Conservation (phyloP, 257 asterid species). For the Gardenia jasminoides region DNA sequence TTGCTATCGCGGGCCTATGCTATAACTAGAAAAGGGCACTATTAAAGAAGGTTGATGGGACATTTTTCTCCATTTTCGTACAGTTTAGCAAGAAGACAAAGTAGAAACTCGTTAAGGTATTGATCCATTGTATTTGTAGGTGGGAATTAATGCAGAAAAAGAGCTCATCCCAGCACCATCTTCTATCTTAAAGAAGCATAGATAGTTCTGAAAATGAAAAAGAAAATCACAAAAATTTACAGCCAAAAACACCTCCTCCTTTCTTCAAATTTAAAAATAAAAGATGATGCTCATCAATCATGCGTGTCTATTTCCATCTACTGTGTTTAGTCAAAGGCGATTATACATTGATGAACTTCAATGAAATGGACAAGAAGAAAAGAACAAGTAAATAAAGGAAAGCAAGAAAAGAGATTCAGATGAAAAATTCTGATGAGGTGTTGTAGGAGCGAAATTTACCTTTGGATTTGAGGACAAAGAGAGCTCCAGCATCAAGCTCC, state of each 20-base stretch:
- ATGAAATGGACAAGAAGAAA: not conserved
- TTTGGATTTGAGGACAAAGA: conserved; percentile 83
- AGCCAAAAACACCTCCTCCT: not conserved
- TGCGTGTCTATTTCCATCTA: not conserved
- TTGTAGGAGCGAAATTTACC: conserved; percentile 25
- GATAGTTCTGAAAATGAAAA: not conserved
- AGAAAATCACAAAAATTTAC: no score
- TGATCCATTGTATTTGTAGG: not conserved
- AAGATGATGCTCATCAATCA: not conserved
- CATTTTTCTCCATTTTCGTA: not conserved
- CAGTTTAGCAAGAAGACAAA: not conserved
- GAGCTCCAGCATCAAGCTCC: conserved; percentile 85
- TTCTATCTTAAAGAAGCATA: not conserved
- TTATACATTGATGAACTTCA: not conserved
- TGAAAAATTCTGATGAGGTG: not conserved
- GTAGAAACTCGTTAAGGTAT: not conserved
- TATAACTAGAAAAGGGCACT: not conserved
- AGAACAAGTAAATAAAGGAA: not conserved
- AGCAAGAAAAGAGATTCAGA: not conserved
- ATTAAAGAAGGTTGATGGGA: not conserved
- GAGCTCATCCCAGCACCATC: not conserved
- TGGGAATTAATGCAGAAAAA: not conserved
- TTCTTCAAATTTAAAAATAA: not conserved
- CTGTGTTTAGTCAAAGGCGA: no score
- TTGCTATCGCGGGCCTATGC: not conserved